Conservation (phyloP, 305 asterid genomes). For the Ruellia speciosa region DNA sequence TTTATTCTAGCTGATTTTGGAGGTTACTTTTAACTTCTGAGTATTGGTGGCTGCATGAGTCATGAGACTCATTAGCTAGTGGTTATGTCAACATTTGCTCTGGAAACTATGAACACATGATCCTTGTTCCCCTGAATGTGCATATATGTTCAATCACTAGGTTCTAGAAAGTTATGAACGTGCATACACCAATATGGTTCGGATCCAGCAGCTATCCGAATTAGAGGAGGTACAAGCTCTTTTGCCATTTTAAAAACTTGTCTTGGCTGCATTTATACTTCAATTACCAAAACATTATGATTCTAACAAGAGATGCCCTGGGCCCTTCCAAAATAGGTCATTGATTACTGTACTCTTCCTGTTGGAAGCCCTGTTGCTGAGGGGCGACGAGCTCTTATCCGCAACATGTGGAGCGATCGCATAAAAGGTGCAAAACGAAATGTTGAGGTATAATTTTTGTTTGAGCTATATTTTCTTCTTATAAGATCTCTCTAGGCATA, state of each 20-base stretch:
- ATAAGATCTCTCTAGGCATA: conserved; percentile 15
- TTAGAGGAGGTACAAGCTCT: conserved; percentile 74
- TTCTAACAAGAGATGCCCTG: conserved; percentile 25
- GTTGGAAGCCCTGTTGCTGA: conserved; percentile 76
- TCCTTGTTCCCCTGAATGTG: not conserved
- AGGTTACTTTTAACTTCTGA: too few species aligned
- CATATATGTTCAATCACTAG: conserved; percentile 28
- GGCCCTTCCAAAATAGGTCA: conserved; percentile 49
- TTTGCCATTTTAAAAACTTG: conserved; percentile 8
- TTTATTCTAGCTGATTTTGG: too few species aligned
- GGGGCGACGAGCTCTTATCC: conserved; percentile 77
- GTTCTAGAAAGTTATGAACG: conserved; percentile 99
- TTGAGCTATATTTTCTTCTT: conserved; percentile 18
- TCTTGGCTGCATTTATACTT: conserved; percentile 14
- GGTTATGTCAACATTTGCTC: too few species aligned
- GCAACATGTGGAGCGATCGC: conserved; percentile 97
- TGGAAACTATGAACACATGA: too few species aligned
- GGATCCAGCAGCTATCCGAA: conserved; percentile 94
- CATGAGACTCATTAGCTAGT: too few species aligned
- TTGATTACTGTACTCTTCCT: conserved; percentile 91
- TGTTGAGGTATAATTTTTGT: conserved; percentile 66
- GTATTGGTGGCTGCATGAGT: too few species aligned
- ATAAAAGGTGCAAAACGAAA: conserved; percentile 91
- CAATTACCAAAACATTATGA: conserved; percentile 15
- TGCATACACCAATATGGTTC: conserved; percentile 96